Evolutionary conservation across 352 stramenopile genomes (phyloP).

Genomic region (Blastocystis sp.): DNA sequence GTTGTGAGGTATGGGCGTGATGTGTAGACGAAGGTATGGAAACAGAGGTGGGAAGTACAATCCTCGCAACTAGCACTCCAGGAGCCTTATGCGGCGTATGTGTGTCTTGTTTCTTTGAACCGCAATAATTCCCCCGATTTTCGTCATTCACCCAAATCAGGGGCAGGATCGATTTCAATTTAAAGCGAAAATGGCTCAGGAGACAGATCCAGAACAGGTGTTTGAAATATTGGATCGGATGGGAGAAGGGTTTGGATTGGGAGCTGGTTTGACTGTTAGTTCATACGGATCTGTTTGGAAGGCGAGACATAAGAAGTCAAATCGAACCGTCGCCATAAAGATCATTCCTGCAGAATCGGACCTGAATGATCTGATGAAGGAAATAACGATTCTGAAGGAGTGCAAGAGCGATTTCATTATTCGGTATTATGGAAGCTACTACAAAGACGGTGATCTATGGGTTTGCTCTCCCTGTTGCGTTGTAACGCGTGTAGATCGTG

Average conservation of each 20-base stretch:
- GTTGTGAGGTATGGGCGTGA: background rate
- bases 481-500: slow-evolving; percentile 75
- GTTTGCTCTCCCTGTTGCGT: background rate
- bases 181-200: slow-evolving; percentile 32
- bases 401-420: slow-evolving; percentile 75
- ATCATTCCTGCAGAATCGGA: slow-evolving; percentile 73
- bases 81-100: background rate
- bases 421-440: slow-evolving; percentile 74
- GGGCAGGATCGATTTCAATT: background rate
- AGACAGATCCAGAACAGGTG: slow-evolving; percentile 65
- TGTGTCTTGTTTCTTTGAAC: background rate
- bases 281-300: slow-evolving; percentile 73
- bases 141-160: background rate
- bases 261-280: background rate
- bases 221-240: slow-evolving; percentile 73
- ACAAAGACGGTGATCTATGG: slow-evolving; percentile 74
- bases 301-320: slow-evolving; percentile 70
- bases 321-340: slow-evolving; percentile 72
- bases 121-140: background rate
- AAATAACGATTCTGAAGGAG: slow-evolving; percentile 76
- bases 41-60: background rate
- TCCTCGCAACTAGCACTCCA: background rate
- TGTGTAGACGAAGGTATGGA: slow-evolving; percentile 17
- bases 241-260: slow-evolving; percentile 61
- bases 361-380: slow-evolving; percentile 72